A percentile compares a stretch with the other conserved stretches of the same genome.
phyloP scores from a whole-genome alignment of 2,329 filamentous ascomycete genomes.

The Fusarium sp. region DNA sequence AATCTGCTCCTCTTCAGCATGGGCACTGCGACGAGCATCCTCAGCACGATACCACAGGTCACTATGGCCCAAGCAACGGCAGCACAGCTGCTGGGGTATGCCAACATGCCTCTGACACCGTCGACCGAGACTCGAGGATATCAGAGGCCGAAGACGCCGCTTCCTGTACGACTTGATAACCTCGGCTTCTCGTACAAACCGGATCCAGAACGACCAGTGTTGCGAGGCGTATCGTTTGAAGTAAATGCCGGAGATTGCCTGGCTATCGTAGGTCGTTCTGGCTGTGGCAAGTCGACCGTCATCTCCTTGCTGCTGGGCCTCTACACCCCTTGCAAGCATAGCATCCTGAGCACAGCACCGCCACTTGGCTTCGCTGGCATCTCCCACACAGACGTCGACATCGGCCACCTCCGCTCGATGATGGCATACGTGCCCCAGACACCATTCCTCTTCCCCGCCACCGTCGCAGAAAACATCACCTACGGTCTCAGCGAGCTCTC shows the following conservation, averaged over 20 bases:
- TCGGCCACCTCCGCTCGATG: conserved; percentile 64
- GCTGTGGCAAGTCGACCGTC: conserved; percentile 91
- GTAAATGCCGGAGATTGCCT: conserved; percentile 72
- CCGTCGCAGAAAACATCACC: conserved; percentile 80
- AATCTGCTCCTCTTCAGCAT: conserved; percentile 87
- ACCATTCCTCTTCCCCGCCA: conserved; percentile 79
- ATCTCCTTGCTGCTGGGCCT: conserved; percentile 77
- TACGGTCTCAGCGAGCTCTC: conserved; percentile 74
- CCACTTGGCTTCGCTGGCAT: conserved; percentile 67
- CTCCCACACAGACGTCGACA: conserved; percentile 67
- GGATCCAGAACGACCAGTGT: conserved; percentile 59
- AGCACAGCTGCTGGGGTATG: conserved; percentile 74
- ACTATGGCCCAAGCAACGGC: conserved; percentile 77
- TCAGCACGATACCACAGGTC: conserved; percentile 83
- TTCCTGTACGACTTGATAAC: conserved; percentile 59
- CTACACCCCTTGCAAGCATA: conserved; percentile 57
- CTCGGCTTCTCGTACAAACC: conserved; percentile 78
- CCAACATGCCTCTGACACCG: conserved; percentile 62
- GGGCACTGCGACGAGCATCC: conserved; percentile 73
- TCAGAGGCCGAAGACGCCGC: conserved; percentile 38
- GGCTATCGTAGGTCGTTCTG: conserved; percentile 84
- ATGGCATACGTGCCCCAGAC: conserved; percentile 76
- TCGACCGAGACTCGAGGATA: conserved; percentile 67
- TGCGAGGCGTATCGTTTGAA: conserved; percentile 71
- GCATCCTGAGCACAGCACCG: conserved; percentile 7